Evolutionary conservation across 2,329 filamentous ascomycete species (phyloP), one percentile per base, ranked within the genome.

Genomic region (Diaporthe velutina): DNA sequence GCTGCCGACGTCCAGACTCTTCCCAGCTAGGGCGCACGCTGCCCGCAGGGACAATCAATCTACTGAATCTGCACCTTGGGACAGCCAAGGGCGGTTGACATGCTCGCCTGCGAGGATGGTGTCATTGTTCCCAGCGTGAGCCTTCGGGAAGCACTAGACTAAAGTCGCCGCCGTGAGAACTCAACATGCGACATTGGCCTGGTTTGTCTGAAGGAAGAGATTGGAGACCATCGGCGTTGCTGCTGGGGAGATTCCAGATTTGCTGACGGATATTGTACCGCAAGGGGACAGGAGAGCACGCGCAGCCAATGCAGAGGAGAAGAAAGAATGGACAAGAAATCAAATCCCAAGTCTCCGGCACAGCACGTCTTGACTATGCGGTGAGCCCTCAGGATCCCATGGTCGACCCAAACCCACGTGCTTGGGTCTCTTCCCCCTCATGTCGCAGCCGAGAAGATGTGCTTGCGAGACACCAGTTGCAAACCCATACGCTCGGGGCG

Each of bases 91-190:
- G 13, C 74, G 48, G 35, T 88, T 88, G 66, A 90, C 87, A 30
- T 85, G 85, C 54, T 87, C 87, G 77, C 86, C 86, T 55, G 85
- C 82, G 73, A 86, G 87, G 30, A 67, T 67, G 64, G 64, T 67
- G 45, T 40, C 64, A 67, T 67, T 35, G 64, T 67, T 19, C 35
- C 33, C 22, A 38, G 19, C 12, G 64, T 67, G 64, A 67, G 45
- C 64, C 45, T 38, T 15, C 22, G n/a, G n/a, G 64, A 67, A 22
- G 25, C 12, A 25, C 9, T 52, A 28, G 64, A 28, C 45, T 38
- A 15, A 48, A 19, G 15, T 25, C 19, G 13, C 33, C 42, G 15
- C 52, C 55, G 25, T 30, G 3, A n/a, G n/a, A 64, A 19, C 15
- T 25, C 38, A 22, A 30, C 15, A 22, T 64, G 25, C 58, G 38